Evolutionary conservation across 805 yeast species (phyloP), one percentile per base, ranked within the genome.

Genomic region (Metschnikowia cerradonensis): DNA sequence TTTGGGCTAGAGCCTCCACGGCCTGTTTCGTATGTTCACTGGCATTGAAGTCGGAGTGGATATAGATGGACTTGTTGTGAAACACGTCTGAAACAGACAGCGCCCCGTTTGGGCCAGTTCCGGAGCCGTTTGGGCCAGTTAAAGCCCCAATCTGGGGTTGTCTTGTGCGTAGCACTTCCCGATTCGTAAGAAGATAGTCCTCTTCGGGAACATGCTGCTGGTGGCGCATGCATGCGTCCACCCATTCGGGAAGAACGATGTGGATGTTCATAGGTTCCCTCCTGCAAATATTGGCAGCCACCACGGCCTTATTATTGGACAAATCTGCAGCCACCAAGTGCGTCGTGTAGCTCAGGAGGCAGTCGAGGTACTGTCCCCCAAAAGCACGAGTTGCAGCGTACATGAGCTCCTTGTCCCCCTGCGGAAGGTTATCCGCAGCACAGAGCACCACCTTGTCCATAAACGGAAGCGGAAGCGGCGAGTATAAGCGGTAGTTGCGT

Each of bases 231-330:
- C 91, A 85, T 52, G 80, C 86, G 47, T 84, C 83, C 13, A 91
- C 67, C 97, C 96, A 92, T 19, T 82, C 80, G 0, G 96, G 95
- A 3, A 78, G 71, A 3, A 91, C 94, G 14, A 84, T 76, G 45
- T 78, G 74, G 34, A 86, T 83, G 34, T 72, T 64, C 35, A 72
- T 65, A 4, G 64, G 64, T 20, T 48, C 53, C n/a, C 50, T 54
- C 14, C 52, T 57, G 35, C 53, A 48, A 31, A 69, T 60, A 43
- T 77, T 67, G 2, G 74, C 70, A 0, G 88, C 89, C 23, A 79
- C 72, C 36, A 81, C 73, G 43, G 84, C 79, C 52, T 82, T 82
- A 48, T 82, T 87, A 49, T 81, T 79, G 3, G 79, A 65, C 34
- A 68, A 62, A 54, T 79, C 80, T 4, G 66, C 61, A 0, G 92